These are phyloP conservation scores for Hansenula anomala DNA, from an alignment of 1,139 yeast species.

Conservation along the genomic window DNA sequence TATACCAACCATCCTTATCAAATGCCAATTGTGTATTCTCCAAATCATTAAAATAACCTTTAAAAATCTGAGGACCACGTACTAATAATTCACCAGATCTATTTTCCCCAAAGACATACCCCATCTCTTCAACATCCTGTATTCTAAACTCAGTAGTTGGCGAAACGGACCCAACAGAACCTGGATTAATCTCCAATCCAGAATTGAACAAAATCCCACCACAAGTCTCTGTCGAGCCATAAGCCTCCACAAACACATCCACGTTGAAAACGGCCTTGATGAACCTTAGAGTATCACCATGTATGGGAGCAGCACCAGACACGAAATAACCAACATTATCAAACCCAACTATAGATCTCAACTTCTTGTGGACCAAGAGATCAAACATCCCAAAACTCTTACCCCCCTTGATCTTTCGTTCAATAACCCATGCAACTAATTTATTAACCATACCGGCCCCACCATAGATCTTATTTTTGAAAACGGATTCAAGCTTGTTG, in stretches of 20 bases:
- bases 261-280: conserved; percentile 36
- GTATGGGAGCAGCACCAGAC: conserved; percentile 46
- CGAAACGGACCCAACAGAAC: conserved; percentile 45
- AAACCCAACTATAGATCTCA: conserved; percentile 35
- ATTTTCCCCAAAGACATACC: conserved; percentile 32
- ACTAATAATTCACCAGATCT: conserved; percentile 41
- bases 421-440: conserved; percentile 25
- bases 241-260: conserved; percentile 37
- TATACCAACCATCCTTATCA: conserved; percentile 24
- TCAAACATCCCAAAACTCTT: conserved; percentile 24
- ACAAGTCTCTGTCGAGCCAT: conserved; percentile 42
- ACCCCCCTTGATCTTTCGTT: conserved; percentile 4
- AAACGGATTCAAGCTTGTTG: conserved; percentile 39
- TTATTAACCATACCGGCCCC: conserved; percentile 29
- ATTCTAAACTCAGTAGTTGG: conserved; percentile 39
- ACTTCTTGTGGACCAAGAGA: conserved; percentile 22
- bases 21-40: background rate
- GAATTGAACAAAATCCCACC: conserved; percentile 6
- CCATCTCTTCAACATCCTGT: conserved; percentile 44
- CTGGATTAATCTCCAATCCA: conserved; percentile 22
- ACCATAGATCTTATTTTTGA: conserved; percentile 26
- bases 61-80: conserved; percentile 3
- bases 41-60: conserved; percentile 1
- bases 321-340: conserved; percentile 27
- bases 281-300: conserved; percentile 35